phyloP scores from a whole-genome alignment of 106 monocot genomes.

The Acorus gramineus region DNA sequence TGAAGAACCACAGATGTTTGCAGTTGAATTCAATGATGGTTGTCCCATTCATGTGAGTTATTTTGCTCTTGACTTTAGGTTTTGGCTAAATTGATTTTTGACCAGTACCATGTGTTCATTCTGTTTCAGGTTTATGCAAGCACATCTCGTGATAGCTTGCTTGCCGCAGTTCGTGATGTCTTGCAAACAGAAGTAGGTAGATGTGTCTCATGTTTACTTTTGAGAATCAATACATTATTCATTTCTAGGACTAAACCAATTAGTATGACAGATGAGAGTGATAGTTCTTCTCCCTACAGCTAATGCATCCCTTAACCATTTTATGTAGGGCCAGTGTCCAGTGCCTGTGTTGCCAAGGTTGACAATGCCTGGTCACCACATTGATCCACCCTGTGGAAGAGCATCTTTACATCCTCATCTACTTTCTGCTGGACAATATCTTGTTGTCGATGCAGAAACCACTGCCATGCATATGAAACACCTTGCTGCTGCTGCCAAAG shows the following conservation, averaged over 20 bases:
- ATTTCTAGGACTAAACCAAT: background rate
- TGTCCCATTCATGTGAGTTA: conserved; percentile 86
- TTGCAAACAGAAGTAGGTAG: conserved; percentile 79
- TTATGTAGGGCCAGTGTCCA: conserved; percentile 65
- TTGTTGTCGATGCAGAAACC: conserved; percentile 49
- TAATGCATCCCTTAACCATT: no score
- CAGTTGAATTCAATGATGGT: conserved; percentile 95
- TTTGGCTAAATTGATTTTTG: no score
- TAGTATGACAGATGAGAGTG: background rate
- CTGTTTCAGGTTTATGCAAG: conserved; percentile 86
- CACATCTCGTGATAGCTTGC: conserved; percentile 92
- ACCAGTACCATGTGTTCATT: background rate
- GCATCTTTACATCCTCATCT: conserved; percentile 35
- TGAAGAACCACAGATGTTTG: conserved; percentile 99
- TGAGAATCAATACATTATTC: background rate
- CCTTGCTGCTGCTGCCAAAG: conserved; percentile 91
- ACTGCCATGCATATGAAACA: conserved; percentile 85
- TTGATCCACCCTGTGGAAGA: conserved; percentile 93
- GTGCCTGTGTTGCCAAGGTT: conserved; percentile 87
- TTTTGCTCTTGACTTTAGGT: no score
- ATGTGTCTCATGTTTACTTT: conserved; percentile 1
- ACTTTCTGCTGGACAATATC: conserved; percentile 24
- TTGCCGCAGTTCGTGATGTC: conserved; percentile 88
- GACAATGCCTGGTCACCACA: conserved; percentile 90
- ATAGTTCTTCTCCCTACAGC: no score